Evolutionary conservation across 768 basidiomycete genomes (phyloP).

Genomic region (Leccinum rimulosum): DNA sequence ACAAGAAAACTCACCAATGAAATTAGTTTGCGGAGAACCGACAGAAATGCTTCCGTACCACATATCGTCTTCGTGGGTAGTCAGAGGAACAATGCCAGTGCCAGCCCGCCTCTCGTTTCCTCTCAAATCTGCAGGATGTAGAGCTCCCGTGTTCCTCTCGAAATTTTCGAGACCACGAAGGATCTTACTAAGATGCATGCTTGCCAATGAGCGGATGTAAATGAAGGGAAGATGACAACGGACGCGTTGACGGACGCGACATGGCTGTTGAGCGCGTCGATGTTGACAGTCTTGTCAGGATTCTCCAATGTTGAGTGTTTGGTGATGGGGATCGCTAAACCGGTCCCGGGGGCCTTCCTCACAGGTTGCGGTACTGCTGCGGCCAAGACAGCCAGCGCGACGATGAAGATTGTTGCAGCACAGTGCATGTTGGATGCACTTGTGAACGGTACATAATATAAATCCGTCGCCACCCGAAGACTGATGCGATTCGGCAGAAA

Average conservation of each 20-base stretch:
- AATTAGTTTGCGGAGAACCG: neutral
- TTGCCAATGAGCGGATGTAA: no score
- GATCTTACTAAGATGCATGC: neutral
- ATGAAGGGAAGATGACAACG: neutral
- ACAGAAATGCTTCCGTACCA: conserved; percentile 14
- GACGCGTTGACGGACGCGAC: conserved; percentile 5
- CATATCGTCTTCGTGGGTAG: neutral
- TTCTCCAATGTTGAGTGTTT: conserved; percentile 9
- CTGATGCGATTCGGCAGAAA: no score
- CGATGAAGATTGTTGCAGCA: neutral
- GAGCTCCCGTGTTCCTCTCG: conserved; percentile 2
- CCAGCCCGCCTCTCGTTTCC: neutral
- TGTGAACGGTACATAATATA: no score
- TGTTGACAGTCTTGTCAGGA: conserved; percentile 2
- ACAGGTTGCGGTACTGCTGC: conserved; percentile 4
- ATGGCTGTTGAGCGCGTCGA: conserved; percentile 6
- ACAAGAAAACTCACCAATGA: neutral
- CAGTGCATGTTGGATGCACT: neutral
- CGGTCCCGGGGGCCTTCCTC: neutral
- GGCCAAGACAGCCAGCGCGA: conserved; percentile 4
- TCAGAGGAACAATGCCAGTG: neutral
- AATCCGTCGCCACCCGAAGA: no score
- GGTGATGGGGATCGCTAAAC: conserved; percentile 8
- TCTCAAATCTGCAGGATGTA: neutral
- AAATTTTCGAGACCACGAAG: neutral